Conservation (phyloP, 2,329 filamentous ascomycete genomes). For the Trichoderma brevicompactum region DNA sequence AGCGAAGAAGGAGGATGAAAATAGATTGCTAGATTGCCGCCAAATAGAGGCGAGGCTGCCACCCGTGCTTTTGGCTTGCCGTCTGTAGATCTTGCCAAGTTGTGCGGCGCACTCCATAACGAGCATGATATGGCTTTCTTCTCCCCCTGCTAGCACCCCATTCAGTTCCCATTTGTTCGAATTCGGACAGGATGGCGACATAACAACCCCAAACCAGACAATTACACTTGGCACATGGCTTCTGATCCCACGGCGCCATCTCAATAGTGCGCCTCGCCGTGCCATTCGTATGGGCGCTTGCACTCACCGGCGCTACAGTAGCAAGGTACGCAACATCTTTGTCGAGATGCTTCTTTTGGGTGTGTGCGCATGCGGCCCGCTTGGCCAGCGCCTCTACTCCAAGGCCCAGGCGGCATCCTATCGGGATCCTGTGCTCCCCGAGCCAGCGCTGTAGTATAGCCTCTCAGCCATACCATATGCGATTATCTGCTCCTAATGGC, state of each 20-base stretch:
- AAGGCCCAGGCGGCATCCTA: background rate
- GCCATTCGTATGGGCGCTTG: background rate
- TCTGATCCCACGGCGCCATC: slow-evolving; percentile 9
- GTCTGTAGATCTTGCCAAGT: slow-evolving; percentile 1
- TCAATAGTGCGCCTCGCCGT: slow-evolving; percentile 4
- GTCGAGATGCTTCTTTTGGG: slow-evolving; percentile 18
- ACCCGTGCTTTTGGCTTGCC: slow-evolving; percentile 4
- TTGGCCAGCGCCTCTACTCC: background rate
- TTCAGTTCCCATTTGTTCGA: background rate
- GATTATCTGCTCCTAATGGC: background rate
- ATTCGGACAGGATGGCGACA: slow-evolving; percentile 18
- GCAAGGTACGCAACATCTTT: background rate
- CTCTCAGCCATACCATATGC: background rate
- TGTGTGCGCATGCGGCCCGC: slow-evolving; percentile 2
- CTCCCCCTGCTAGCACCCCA: background rate
- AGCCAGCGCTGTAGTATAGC: slow-evolving; percentile 1
- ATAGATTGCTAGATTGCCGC: slow-evolving; percentile 18
- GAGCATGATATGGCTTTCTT: background rate
- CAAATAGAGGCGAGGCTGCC: slow-evolving; percentile 2
- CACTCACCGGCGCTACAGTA: background rate
- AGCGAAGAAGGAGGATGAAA: background rate
- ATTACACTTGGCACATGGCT: slow-evolving; percentile 9
- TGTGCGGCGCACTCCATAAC: background rate
- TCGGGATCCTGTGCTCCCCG: background rate
- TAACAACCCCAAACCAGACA: slow-evolving; percentile 1